phyloP scores from a whole-genome alignment of 805 yeast genomes.

The Candida arabinofermentans region DNA sequence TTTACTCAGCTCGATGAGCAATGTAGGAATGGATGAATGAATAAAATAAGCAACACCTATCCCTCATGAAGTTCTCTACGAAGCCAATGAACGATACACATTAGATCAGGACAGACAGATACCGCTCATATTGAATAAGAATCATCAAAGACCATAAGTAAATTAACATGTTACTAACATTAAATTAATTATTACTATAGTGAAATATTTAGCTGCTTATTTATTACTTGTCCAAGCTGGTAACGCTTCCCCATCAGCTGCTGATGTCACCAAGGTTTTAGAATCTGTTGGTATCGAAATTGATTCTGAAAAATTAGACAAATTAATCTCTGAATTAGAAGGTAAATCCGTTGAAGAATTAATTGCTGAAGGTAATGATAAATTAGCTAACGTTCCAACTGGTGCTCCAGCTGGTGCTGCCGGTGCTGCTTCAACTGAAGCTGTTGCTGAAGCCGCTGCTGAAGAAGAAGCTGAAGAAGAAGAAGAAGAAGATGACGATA shows the following conservation, averaged over 20 bases:
- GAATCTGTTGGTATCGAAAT: slow-evolving; percentile 78
- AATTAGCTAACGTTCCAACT: slow-evolving; percentile 77
- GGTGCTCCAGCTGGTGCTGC: slow-evolving; percentile 74
- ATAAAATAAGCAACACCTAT: too few species aligned
- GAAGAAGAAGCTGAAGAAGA: slow-evolving; percentile 51
- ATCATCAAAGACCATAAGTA: too few species aligned
- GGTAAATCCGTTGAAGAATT: slow-evolving; percentile 74
- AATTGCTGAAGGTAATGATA: slow-evolving; percentile 76
- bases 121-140: too few species aligned
- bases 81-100: too few species aligned
- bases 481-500: slow-evolving; percentile 54
- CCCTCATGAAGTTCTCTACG: too few species aligned
- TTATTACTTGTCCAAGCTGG: slow-evolving; percentile 86
- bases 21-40: too few species aligned
- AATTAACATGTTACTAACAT: slow-evolving; percentile 6
- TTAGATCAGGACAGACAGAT: too few species aligned
- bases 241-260: slow-evolving; percentile 75
- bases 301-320: slow-evolving; percentile 69
- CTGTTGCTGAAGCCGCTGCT: slow-evolving; percentile 53
- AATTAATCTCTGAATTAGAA: slow-evolving; percentile 69
- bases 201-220: slow-evolving; percentile 94
- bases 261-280: slow-evolving; percentile 68
- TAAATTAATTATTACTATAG: slow-evolving; percentile 23
- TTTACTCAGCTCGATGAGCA: too few species aligned
- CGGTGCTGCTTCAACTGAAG: slow-evolving; percentile 52